phyloP scores from a whole-genome alignment of 176 grass and related monocot genomes.

The Puccinellia tenuiflora region DNA sequence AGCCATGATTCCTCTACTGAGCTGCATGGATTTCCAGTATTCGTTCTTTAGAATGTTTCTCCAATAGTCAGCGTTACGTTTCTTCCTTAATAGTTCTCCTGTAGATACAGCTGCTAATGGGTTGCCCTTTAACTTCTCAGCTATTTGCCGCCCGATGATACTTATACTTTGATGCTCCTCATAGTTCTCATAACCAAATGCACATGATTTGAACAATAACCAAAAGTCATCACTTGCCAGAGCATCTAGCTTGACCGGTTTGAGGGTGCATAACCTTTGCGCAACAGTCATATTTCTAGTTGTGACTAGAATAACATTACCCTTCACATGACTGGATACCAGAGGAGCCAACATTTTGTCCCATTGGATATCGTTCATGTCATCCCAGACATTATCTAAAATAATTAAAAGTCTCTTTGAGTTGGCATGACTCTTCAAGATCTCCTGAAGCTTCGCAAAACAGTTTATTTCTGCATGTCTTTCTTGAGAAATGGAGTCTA shows the following conservation, averaged over 20 bases:
- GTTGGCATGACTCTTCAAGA: not conserved
- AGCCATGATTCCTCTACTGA: not conserved
- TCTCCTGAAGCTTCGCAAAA: not conserved
- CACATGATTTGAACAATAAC: not conserved
- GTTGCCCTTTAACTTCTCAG: not conserved
- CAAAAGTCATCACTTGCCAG: not conserved
- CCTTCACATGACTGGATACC: not conserved
- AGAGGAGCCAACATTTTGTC: not conserved
- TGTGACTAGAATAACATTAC: conserved; percentile 7
- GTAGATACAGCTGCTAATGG: conserved; percentile 29
- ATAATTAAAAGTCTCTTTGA: not conserved
- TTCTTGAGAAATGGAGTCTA: not conserved
- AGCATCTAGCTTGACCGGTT: not conserved
- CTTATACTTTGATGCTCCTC: not conserved
- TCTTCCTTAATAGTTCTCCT: not conserved
- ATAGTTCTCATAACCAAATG: conserved; percentile 24
- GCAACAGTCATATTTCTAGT: conserved; percentile 19
- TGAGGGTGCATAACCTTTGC: not conserved
- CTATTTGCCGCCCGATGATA: not conserved
- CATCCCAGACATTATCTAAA: conserved; percentile 28
- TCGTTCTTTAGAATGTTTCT: not conserved
- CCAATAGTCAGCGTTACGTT: not conserved
- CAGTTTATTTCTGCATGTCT: not conserved
- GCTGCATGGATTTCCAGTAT: conserved; percentile 12
- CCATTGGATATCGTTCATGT: not conserved